Conservation (phyloP, 192 early-diverging fungal genomes). For the Backusella tuberculispora region DNA sequence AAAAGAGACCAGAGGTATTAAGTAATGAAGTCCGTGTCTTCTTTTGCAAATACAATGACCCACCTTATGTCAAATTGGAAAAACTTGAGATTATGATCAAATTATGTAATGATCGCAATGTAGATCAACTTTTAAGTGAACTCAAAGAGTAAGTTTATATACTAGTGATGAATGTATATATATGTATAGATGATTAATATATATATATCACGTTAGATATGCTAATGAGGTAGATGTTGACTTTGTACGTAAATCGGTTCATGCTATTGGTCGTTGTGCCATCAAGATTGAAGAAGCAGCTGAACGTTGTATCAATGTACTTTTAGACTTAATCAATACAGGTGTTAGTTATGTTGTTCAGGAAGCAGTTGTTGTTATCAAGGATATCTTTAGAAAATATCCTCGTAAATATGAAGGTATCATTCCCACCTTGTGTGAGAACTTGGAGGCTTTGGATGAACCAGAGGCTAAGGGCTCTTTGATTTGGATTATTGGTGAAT, state of each 20-base stretch:
- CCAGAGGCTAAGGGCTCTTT: slow-evolving; percentile 89
- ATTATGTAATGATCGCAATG: slow-evolving; percentile 82
- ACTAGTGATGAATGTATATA: neutral
- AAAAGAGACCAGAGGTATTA: slow-evolving; percentile 85
- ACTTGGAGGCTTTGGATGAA: slow-evolving; percentile 87
- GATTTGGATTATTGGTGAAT: slow-evolving; percentile 98
- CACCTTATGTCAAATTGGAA: slow-evolving; percentile 95
- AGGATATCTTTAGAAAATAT: slow-evolving; percentile 97
- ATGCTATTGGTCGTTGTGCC: slow-evolving; percentile 91
- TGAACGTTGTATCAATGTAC: slow-evolving; percentile 83
- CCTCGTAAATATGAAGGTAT: slow-evolving; percentile 85
- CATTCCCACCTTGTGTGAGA: slow-evolving; percentile 87
- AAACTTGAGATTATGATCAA: slow-evolving; percentile 95
- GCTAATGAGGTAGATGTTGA: slow-evolving; percentile 97
- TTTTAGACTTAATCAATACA: slow-evolving; percentile 92
- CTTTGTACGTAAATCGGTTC: slow-evolving; percentile 88
- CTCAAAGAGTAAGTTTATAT: slow-evolving; percentile 79
- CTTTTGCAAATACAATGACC: slow-evolving; percentile 99
- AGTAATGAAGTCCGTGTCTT: slow-evolving; percentile 95
- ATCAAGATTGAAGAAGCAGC: slow-evolving; percentile 89
- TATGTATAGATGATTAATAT: neutral
- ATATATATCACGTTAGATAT: slow-evolving; percentile 57
- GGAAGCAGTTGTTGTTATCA: slow-evolving; percentile 88
- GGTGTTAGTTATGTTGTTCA: slow-evolving; percentile 90
- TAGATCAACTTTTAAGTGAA: slow-evolving; percentile 92